Evolutionary conservation across 805 yeast genomes (phyloP).

Genomic region (Yarrowia sp.): DNA sequence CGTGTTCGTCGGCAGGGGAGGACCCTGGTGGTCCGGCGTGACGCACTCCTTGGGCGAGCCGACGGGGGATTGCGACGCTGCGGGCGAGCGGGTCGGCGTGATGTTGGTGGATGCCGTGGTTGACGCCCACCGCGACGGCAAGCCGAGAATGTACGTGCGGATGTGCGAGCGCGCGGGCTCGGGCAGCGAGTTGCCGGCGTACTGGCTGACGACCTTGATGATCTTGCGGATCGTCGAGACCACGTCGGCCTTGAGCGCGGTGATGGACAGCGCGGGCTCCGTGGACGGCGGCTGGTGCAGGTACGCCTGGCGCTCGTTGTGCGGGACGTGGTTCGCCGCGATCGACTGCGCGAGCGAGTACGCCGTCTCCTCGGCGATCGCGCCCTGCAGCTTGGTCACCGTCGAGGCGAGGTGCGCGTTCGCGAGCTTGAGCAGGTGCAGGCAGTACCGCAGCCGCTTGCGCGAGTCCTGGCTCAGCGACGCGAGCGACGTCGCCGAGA

Average conservation of each 20-base stretch:
- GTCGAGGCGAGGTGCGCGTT: slow-evolving; percentile 70
- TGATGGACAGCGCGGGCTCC: slow-evolving; percentile 33
- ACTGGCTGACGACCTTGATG: slow-evolving; percentile 78
- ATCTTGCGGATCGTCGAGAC: slow-evolving; percentile 86
- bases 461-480: slow-evolving; percentile 65
- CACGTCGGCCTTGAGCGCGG: slow-evolving; percentile 69
- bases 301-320: slow-evolving; percentile 33
- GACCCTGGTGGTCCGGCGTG: slow-evolving; percentile 25
- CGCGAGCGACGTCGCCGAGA: slow-evolving; percentile 40
- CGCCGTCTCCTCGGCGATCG: slow-evolving; percentile 44
- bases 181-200: slow-evolving; percentile 71
- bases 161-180: slow-evolving; percentile 79
- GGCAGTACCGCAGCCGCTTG: slow-evolving; percentile 70
- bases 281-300: slow-evolving; percentile 18
- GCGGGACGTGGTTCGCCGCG: slow-evolving; percentile 40
- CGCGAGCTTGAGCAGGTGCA: slow-evolving; percentile 77
- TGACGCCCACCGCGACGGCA: slow-evolving; percentile 71
- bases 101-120: slow-evolving; percentile 25
- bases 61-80: slow-evolving; percentile 6
- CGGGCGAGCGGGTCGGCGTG: slow-evolving; percentile 15
- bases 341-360: slow-evolving; percentile 33
- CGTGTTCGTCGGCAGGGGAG: slow-evolving; percentile 22
- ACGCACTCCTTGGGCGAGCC: slow-evolving; percentile 2
- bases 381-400: slow-evolving; percentile 60
- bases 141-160: slow-evolving; percentile 67